Base-by-base conservation (phyloP, 345 rosid genomes). In the Linum trigynum region DNA sequence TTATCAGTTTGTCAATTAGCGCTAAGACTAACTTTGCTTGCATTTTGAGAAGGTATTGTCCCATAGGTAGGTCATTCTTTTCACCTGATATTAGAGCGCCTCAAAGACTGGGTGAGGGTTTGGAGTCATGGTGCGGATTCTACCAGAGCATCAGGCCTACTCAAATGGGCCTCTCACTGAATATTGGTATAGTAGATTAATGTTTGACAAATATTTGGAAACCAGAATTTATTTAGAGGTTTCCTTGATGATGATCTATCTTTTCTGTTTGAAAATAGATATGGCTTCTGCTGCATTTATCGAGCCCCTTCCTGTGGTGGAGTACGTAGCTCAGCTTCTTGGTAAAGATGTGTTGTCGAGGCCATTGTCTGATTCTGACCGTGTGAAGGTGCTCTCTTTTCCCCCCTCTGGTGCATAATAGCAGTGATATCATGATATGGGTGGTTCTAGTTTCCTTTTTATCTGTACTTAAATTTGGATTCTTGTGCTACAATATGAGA, bases 81-180 rank as follows among this genome's bases (percentile, higher is more conserved):
- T 94, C 99, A 42, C 99, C 96, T 12, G 83, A 81, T 76, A 78
- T 88, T 60, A 79, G 90, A 78, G 76, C 78, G 39, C 95, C 95
- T 0, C 95, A 86, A 62, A 70, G 87, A 38, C 90, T 94, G 7
- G 96, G 99, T 64, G 99, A 94, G 16, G 99, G 99, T 64, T 83
- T 94, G 76, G 96, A 94, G 84, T 86, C 95, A 16, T 94, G 99
- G 99, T 91, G 96, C 62, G 99, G 99, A 38, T 94, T 91, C 74
- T 94, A 90, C 68, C 97, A 94, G 72, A 94, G 99, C 66, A 88
- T 94, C 63, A 84, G 99, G 74, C 97, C 99, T 8, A 94, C 99
- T 0, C 99, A 91, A 48, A 94, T 94, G 99, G 99, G 99, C 72
- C 74, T 94, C 75, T 90, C 97, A 42, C 74, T 94, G 38, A 94